Evolutionary conservation across 1,139 yeast genomes (phyloP), one percentile per base, ranked within the genome.

Genomic region (Diutina neorugosa): DNA sequence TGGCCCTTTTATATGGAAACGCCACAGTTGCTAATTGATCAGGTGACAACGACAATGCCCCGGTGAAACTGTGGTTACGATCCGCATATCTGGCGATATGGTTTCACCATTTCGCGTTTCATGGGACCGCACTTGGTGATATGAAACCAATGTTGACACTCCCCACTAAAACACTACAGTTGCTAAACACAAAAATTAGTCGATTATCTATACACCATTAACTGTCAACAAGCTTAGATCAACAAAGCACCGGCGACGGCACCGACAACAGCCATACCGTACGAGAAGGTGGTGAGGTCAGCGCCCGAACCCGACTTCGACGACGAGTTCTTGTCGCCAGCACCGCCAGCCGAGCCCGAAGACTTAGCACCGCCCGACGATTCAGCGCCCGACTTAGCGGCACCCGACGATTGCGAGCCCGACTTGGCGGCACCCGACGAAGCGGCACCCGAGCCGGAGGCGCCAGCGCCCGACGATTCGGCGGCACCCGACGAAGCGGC

Each of bases 211-310:
- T 31, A 31, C 37, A 31, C 37, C 37, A 31, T 31, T 31, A 31
- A 31, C 37, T 9, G n/a, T 11, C 14, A 31, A 8, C n/a, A 27
- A 9, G 27, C 40, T 46, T 46, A 46, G 37, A 46, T 23, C 50
- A 46, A 46, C 50, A 46, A 46, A 18, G 50, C 50, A 25, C 50
- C 50, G 40, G 50, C 50, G 25, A 46, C 40, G 41, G 50, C 50
- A 27, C 50, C 50, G 31, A 46, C 40, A 18, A 46, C 14, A 14
- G 50, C 50, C 9, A 46, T 20, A 23, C 50, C 50, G 31, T 46
- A 46, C 14, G 50, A 27, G 31, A 27, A 23, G 12, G 40, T 5
- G 16, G 50, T 18, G 40, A 46, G n/a, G 9, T 12, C 23, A 12
- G 41, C 37, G 18, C 23, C 50, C 7, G 23, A 12, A 27, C 23